phyloP scores from a whole-genome alignment of 257 asterid species.

The Ilex aquifolium region DNA sequence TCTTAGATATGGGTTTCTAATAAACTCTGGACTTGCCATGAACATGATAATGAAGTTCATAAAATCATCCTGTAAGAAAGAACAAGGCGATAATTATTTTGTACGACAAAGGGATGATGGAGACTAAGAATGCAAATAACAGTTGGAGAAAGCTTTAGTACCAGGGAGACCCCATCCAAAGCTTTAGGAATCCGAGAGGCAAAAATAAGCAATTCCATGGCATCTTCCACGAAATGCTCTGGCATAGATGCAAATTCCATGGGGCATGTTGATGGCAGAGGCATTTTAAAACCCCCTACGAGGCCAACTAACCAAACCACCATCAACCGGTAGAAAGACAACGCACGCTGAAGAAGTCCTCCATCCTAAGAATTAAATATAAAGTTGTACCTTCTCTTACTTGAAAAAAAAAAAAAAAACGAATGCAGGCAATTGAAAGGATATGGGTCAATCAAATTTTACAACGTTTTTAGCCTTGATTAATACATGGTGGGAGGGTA shows the following conservation, averaged over 20 bases:
- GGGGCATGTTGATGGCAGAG: slow-evolving; percentile 70
- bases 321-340: slow-evolving; percentile 88
- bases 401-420: too few species aligned
- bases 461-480: too few species aligned
- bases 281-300: slow-evolving; percentile 91
- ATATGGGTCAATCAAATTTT: too few species aligned
- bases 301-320: slow-evolving; percentile 84
- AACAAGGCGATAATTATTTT: slow-evolving; percentile 3
- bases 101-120: slow-evolving; percentile 4
- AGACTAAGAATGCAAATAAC: not conserved
- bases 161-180: slow-evolving; percentile 87
- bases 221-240: slow-evolving; percentile 91
- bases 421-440: too few species aligned
- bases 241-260: slow-evolving; percentile 92
- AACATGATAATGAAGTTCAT: slow-evolving; percentile 98
- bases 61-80: slow-evolving; percentile 72
- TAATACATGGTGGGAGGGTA: too few species aligned
- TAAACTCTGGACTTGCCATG: slow-evolving; percentile 93
- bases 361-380: slow-evolving; percentile 55
- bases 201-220: slow-evolving; percentile 94
- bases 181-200: slow-evolving; percentile 97
- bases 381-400: too few species aligned
- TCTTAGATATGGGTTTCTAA: slow-evolving; percentile 92
- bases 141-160: slow-evolving; percentile 14
- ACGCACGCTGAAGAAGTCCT: slow-evolving; percentile 71